Evolutionary conservation across 2,329 filamentous ascomycete genomes (phyloP), one percentile per base, ranked within the genome.

Genomic region (Arthrobotrys sinensis): DNA sequence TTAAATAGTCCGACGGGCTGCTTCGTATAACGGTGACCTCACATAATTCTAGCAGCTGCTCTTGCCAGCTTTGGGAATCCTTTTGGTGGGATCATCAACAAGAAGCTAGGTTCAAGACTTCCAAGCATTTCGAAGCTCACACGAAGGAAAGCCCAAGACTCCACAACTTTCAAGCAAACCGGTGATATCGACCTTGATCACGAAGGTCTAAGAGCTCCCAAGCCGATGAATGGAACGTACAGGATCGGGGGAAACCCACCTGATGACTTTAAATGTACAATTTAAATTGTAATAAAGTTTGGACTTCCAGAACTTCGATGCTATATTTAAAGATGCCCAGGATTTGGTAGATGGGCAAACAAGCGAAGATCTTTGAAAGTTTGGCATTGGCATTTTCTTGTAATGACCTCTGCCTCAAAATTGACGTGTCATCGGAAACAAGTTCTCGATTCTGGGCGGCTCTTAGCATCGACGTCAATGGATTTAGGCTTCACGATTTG

Each of bases 381-480:
- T 3, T 21, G 52, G 52, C 32, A 60, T 60, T 60, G 55, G 55
- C 55, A 28, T 60, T 60, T 43, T 60, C 55, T 60, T 60, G 36
- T 38, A 43, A 3, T 3, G 11, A 8, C 16, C 52, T 57, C 55
- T 43, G 55, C 55, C 55, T 16, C 55, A 60, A 60, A 60, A 60
- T 60, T 60, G 55, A 60, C 55, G 55, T 60, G 55, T 60, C 55
- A 60, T 40, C 55, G 34, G 12, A 60, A 60, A 60, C 55, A 57
- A 36, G 3, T 10, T 60, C n/a, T 60, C 2, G 16, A 43, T 24
- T 7, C 53, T 60, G 34, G 53, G 53, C 53, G 16, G 16, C 10
- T 60, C 55, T 60, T 60, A 60, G 55, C 55, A 60, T 60, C 34
- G 16, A 40, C 36, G 36, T 43, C 16, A 4, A 24, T 43, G 36